Base-by-base conservation (phyloP, 208 protist genomes). In the Leishmania tarentolae region DNA sequence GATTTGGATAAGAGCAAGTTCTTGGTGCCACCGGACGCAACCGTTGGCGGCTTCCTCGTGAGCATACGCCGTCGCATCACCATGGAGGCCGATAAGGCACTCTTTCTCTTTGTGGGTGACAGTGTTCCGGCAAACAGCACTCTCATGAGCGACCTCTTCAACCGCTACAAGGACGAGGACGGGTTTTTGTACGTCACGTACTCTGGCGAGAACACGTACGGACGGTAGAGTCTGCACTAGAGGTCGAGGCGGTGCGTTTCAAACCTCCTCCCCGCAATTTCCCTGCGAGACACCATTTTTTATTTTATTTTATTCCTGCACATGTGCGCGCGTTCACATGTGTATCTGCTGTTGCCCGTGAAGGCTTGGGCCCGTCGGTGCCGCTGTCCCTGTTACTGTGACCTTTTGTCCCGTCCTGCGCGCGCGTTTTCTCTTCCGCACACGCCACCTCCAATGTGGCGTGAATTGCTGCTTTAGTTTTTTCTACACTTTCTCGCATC, bases 51-150 rank as follows among this genome's bases (percentile, higher is more conserved):
- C 75, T 98, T 99, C 80, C 91, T 99, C 17, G 95, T 98, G 80
- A 95, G 98, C 68, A 96, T 99, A 69, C 91, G 97, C 40, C 98
- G 98, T 81, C 90, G 97, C 50, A 98, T 99, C 76, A 97, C 94
- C 57, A 80, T 99, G 59, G 83, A 91, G 35, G 84, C 96, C 21
- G 96, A 98, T 61, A 97, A 98, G 82, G 95, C 95, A 7, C 96
- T 99, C 61, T 99, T 98, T 85, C 87, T 99, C 57, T 99, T 98
- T 80, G 91, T 99, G 21, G 95, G 95, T 50, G 97, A 98, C 79
- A 91, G 86, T 7, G 83, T 99, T 15, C 96, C 97, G 17, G 87
- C 96, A 0, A 97, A 90, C 72, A 93, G 83, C 81, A 82, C 85
- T 17, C 75, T 90, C n/a, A 90, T 92, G 86, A 81, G 78, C 44